These are phyloP conservation scores for Leptographium wingfieldii DNA, from an alignment of 2,329 filamentous ascomycete species.

Conservation along the genomic window DNA sequence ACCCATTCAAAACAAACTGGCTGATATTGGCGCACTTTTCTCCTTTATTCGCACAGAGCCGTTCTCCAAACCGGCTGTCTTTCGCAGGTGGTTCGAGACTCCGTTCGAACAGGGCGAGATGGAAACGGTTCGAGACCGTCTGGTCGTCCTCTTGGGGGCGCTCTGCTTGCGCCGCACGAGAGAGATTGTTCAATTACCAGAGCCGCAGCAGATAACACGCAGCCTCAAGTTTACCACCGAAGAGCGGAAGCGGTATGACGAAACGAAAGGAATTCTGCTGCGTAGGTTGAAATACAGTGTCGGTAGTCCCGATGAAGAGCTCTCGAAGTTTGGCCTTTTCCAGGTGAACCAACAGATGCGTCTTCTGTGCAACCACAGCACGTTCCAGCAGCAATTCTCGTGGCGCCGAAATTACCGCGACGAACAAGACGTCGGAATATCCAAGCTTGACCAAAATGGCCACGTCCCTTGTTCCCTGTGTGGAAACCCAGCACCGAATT, in stretches of 20 bases:
- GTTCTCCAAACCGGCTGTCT: background rate
- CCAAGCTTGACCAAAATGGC: background rate
- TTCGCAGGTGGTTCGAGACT: background rate
- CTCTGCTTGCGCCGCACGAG: background rate
- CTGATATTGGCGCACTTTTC: too few relatives aligned
- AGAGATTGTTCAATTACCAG: background rate
- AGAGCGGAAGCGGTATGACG: background rate
- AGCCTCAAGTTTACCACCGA: too few relatives aligned
- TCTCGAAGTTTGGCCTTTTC: too few relatives aligned
- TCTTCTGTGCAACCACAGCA: background rate
- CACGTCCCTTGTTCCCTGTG: background rate
- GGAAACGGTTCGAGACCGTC: background rate
- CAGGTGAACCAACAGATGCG: too few relatives aligned
- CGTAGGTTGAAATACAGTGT: background rate
- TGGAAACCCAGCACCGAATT: background rate
- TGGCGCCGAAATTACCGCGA: background rate
- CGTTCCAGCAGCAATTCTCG: background rate
- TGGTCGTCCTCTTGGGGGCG: background rate
- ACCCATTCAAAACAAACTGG: too few relatives aligned
- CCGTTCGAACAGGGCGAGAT: too few relatives aligned
- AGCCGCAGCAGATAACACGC: background rate
- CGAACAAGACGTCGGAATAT: background rate
- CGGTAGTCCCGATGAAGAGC: too few relatives aligned
- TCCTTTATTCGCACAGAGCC: too few relatives aligned
- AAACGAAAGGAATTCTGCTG: background rate